Conservation (phyloP, 768 basidiomycete genomes). For the Auricularia cornea region DNA sequence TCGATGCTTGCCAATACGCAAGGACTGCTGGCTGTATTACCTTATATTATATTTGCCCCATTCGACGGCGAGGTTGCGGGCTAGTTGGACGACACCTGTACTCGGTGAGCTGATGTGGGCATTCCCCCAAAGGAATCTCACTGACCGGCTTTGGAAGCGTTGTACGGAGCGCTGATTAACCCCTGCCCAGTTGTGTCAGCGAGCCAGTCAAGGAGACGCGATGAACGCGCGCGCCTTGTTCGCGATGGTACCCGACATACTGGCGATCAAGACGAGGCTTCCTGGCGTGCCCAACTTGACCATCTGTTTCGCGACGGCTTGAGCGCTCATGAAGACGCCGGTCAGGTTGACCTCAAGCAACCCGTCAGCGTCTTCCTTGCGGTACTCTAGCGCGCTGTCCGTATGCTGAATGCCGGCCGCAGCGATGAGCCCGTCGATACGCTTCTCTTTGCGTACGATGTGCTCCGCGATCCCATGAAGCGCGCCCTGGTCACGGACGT, state of each 20-base stretch:
- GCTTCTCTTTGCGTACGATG: constrained; percentile 57
- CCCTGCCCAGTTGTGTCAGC: neutral
- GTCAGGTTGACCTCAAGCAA: constrained; percentile 59
- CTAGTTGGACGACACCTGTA: neutral
- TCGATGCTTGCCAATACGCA: too few species aligned
- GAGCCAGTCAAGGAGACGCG: neutral
- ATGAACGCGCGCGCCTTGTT: constrained; percentile 44
- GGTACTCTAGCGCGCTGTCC: constrained; percentile 41
- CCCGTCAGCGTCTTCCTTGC: constrained; percentile 54
- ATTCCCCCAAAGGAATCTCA: neutral
- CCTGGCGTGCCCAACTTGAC: constrained; percentile 37
- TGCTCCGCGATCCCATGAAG: constrained; percentile 49
- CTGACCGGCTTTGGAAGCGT: neutral
- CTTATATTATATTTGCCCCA: neutral
- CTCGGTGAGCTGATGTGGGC: neutral
- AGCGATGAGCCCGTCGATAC: constrained; percentile 70
- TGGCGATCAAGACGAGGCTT: constrained; percentile 51
- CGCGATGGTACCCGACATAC: constrained; percentile 60
- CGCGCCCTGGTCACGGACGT: constrained; percentile 55
- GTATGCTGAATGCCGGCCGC: constrained; percentile 65
- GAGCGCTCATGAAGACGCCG: constrained; percentile 52
- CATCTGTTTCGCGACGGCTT: constrained; percentile 55
- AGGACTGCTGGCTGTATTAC: neutral
- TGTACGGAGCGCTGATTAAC: neutral
- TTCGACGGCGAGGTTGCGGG: neutral